These are phyloP conservation scores for Gentiana dahurica DNA, from an alignment of 257 asterid species.

Conservation along the genomic window DNA sequence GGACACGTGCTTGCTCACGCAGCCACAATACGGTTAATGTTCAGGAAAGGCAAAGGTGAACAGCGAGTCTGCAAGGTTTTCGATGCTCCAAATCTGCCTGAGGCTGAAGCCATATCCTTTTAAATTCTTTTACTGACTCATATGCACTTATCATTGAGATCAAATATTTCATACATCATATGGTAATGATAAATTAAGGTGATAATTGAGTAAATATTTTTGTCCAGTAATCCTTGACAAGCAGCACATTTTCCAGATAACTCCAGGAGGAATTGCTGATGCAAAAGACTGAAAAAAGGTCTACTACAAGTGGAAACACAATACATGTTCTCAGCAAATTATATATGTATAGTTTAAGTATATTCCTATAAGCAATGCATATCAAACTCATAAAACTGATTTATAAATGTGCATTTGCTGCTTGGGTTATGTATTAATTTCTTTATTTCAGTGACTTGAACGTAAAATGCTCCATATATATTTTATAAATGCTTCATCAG, in stretches of 20 bases:
- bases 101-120: constrained; percentile 96
- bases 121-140: constrained; percentile 5
- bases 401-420: too few species aligned
- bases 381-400: neutral
- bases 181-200: neutral
- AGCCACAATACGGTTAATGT: constrained; percentile 90
- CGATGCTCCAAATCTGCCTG: constrained; percentile 99
- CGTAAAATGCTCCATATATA: too few species aligned
- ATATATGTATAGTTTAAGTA: neutral
- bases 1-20: constrained; percentile 99
- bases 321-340: neutral
- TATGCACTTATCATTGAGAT: constrained; percentile 2
- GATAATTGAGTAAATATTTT: neutral
- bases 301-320: neutral
- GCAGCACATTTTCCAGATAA: constrained; percentile 74
- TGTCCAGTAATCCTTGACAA: constrained; percentile 30
- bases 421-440: too few species aligned
- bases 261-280: constrained; percentile 96
- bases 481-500: too few species aligned
- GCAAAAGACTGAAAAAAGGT: constrained; percentile 56
- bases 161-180: neutral
- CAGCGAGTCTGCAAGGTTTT: constrained; percentile 98
- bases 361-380: neutral
- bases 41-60: constrained; percentile 99
- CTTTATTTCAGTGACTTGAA: too few species aligned